A percentile compares a stretch with the other conserved stretches of the same genome.
Conservation (phyloP, 495 filamentous ascomycete species). For the Hypoxylon trugodes region DNA sequence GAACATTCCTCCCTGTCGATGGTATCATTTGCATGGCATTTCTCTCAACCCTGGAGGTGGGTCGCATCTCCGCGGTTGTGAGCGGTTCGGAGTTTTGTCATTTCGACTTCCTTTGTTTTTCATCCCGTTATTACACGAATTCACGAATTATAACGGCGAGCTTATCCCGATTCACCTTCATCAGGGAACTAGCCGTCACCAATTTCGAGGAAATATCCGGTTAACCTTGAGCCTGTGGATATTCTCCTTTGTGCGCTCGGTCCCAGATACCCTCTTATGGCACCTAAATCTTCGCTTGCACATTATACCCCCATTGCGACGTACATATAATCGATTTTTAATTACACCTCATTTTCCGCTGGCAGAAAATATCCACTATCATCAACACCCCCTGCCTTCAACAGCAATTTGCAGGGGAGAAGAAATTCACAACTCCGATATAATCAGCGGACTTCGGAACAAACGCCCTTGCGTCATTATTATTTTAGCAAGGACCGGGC, state of each 20-base stretch:
- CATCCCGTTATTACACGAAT: slow-evolving; percentile 32
- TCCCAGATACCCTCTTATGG: slow-evolving; percentile 5
- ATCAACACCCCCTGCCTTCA: slow-evolving; percentile 23
- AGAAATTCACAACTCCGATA: slow-evolving; percentile 6
- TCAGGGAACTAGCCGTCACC: slow-evolving; percentile 21
- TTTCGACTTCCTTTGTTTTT: slow-evolving; percentile 25
- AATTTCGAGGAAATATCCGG: background rate
- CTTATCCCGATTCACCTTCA: slow-evolving; percentile 16
- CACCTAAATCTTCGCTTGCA: slow-evolving; percentile 38
- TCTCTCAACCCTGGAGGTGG: slow-evolving; percentile 34
- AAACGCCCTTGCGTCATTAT: slow-evolving; percentile 8
- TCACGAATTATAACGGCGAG: slow-evolving; percentile 37
- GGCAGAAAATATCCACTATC: slow-evolving; percentile 37
- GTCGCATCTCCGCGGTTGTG: slow-evolving; percentile 38
- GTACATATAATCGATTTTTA: slow-evolving; percentile 42
- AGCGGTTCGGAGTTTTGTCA: slow-evolving; percentile 44
- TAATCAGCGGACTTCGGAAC: slow-evolving; percentile 7
- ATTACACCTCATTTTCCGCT: slow-evolving; percentile 35
- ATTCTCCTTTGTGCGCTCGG: slow-evolving; percentile 41
- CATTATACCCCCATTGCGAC: slow-evolving; percentile 43
- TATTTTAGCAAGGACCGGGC: background rate
- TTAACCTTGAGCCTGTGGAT: slow-evolving; percentile 45
- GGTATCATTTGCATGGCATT: slow-evolving; percentile 40
- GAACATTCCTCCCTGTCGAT: slow-evolving; percentile 21
- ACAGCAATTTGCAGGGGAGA: slow-evolving; percentile 19